Base-by-base conservation (phyloP, 1,139 yeast species). In the Debaryomycetaceae sp. region DNA sequence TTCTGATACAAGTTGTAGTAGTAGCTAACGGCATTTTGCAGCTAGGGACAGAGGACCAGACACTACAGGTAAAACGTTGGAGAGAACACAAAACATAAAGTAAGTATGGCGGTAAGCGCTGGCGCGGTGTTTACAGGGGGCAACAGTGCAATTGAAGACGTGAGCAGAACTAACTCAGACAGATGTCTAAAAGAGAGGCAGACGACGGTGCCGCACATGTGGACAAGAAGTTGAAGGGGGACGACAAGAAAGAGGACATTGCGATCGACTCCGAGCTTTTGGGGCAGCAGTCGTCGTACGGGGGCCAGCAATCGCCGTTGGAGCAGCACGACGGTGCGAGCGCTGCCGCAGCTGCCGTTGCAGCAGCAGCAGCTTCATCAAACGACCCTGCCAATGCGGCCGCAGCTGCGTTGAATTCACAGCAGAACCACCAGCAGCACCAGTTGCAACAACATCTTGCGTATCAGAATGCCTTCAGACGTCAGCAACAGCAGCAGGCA, bases 211-310 rank as follows among this genome's bases (percentile, higher is more conserved):
- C 47, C 38, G 54, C 51, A 50, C 56, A 52, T 36, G 49, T 47
- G 37, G 56, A 58, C 37, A 62, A 62, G 51, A 67, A 62, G 51
- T 45, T 49, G 38, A 65, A 63, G 52, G 49, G 50, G 41, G 63
- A 58, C 37, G 55, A 49, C 24, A 63, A 65, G 52, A 66, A 68
- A 48, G 70, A 66, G 24, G 71, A 68, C 43, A 62, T 68, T 40
- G 72, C 72, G 44, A 74, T 76, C 46, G 81, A 76, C 56, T 70
- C 79, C 40, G 79, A 75, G 51, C 62, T 76, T 52, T 66, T 76
- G 47, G 72, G 71, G 34, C 78, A 75, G 48, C 78, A 75, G 45
- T 59, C 72, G 13, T 66, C 69, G 37, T 68, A 67, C 49, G 42
- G 50, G 11, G 44, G 42, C 6, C 45, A 43, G 36, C 43, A 37